Evolutionary conservation across 108 stramenopile species (phyloP), one percentile per base, ranked within the genome.

Genomic region (Ochromonas danica): DNA sequence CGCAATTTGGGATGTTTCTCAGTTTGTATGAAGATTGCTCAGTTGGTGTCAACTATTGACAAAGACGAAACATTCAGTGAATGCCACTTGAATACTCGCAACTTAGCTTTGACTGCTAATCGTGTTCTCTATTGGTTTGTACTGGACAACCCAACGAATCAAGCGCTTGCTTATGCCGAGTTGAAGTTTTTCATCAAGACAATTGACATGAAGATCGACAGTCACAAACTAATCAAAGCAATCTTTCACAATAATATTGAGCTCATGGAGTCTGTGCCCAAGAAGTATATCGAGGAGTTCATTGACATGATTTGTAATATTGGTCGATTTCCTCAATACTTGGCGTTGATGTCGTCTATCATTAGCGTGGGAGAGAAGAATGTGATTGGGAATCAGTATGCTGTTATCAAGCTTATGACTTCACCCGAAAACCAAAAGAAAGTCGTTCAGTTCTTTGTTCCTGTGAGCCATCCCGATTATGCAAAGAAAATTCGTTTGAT

Each of bases 1-100:
- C 39, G 71, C 38, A 83, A 83, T 67, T 42, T 83, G 31, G 82
- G 82, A 1, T 70, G 71, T 39, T 65, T 83, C 61, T 61, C 63
- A 31, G 79, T 43, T 30, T 62, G 63, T 22, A 40, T 71, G 1
- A 71, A 62, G 22, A 17, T 78, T 2, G 42, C n/a, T 6, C 6
- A 57, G 36, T 42, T 75, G 17, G 51, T 75, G 40, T 41, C 28
- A 14, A 42, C 43, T 25, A 33, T 75, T 28, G 45, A 57, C 72
- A 75, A 33, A 33, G 31, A 75, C 25, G 27, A 31, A 3, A 14
- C 45, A 41, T 75, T 28, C 31, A 31, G 25, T 14, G 35, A 27
- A 36, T 38, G 27, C 31, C 51, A 60, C 27, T 33, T 75, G 10
- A 75, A 75, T 57, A 45, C 51, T 38, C 27, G 6, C 14, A 39